Conservation (phyloP, 2,329 filamentous ascomycete species). For the Fusarium siculi region DNA sequence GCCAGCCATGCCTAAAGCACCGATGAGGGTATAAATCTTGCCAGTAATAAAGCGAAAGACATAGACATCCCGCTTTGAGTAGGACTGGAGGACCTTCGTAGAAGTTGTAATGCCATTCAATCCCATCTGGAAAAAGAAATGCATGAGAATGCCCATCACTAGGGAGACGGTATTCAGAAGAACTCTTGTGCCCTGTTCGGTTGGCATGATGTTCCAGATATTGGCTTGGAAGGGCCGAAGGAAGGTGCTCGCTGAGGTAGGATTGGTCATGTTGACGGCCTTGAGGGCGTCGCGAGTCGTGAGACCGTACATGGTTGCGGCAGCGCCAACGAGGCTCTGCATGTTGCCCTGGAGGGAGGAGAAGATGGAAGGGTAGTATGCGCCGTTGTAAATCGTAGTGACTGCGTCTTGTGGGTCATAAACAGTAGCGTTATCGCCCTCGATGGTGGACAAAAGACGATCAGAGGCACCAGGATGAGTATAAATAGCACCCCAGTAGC, state of each 20-base stretch:
- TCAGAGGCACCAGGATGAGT: neutral
- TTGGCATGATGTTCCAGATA: neutral
- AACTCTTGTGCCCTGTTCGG: neutral
- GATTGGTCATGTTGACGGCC: neutral
- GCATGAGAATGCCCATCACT: neutral
- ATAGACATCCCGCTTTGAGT: neutral
- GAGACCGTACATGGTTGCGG: neutral
- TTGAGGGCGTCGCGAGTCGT: neutral
- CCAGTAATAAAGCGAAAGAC: neutral
- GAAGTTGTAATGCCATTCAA: neutral
- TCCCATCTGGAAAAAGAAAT: neutral
- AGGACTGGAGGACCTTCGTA: neutral
- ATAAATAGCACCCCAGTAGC: neutral
- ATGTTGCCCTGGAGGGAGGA: neutral
- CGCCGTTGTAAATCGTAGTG: neutral
- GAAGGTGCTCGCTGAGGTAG: neutral
- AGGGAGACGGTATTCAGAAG: neutral
- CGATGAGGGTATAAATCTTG: neutral
- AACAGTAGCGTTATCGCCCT: neutral
- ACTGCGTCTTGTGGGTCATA: neutral
- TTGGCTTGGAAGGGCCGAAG: neutral
- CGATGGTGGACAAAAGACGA: neutral
- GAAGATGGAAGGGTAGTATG: neutral
- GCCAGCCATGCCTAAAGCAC: constrained; percentile 49
- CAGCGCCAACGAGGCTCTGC: neutral